Conservation (phyloP, 345 rosid species). For the Salix exigua region DNA sequence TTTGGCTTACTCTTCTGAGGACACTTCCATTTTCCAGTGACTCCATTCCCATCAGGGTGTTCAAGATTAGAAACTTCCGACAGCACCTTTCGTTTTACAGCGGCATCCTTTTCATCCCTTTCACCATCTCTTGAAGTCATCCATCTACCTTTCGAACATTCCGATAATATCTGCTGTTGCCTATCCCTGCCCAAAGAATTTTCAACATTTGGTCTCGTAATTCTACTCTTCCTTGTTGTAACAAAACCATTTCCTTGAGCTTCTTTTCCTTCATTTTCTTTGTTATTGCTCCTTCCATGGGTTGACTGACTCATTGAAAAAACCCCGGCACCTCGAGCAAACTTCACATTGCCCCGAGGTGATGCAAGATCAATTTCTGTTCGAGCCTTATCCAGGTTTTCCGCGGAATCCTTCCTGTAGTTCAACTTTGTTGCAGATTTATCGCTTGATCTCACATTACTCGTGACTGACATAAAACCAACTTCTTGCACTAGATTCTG, state of each 20-base stretch:
- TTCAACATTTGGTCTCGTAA: slow-evolving; percentile 20
- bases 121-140: slow-evolving; percentile 3
- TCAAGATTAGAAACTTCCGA: slow-evolving; percentile 51
- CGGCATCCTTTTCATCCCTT: slow-evolving; percentile 11
- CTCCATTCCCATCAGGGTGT: slow-evolving; percentile 22
- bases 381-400: slow-evolving; percentile 6
- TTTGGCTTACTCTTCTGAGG: slow-evolving; percentile 69
- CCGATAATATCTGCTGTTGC: slow-evolving; percentile 19
- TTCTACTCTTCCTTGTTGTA: slow-evolving; percentile 40
- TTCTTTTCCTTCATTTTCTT: slow-evolving; percentile 30
- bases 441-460: slow-evolving; percentile 5
- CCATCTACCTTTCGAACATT: slow-evolving; percentile 28
- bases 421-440: slow-evolving; percentile 9
- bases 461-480: neutral
- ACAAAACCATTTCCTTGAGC: slow-evolving; percentile 45
- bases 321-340: neutral
- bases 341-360: neutral
- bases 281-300: slow-evolving; percentile 15
- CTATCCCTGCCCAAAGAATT: slow-evolving; percentile 17
- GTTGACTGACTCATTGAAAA: slow-evolving; percentile 8
- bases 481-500: slow-evolving; percentile 19
- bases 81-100: slow-evolving; percentile 38
- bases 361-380: slow-evolving; percentile 8
- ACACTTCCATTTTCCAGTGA: slow-evolving; percentile 69
- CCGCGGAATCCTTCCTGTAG: neutral